These are phyloP conservation scores for Globisporangium heterothallicum DNA, from an alignment of 352 stramenopile species.

Conservation along the genomic window DNA sequence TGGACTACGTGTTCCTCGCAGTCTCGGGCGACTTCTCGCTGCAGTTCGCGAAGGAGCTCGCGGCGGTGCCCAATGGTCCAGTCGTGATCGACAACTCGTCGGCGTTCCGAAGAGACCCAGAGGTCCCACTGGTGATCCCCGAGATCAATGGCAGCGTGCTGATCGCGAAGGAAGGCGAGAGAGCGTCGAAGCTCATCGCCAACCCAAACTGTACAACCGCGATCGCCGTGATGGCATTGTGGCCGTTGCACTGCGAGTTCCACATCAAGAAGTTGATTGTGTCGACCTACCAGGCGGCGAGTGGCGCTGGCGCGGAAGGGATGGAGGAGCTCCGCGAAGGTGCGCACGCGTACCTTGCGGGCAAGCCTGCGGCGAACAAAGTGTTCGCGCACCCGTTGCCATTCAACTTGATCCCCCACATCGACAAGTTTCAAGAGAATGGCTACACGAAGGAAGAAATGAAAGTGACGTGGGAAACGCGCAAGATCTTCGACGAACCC, in stretches of 20 bases:
- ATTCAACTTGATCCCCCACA: conserved; percentile 99
- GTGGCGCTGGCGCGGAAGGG: conserved; percentile 85
- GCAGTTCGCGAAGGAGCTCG: conserved; percentile 92
- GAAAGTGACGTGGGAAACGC: conserved; percentile 98
- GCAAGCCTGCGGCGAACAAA: conserved; percentile 80
- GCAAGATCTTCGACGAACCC: conserved; percentile 95
- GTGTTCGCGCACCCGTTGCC: conserved; percentile 96
- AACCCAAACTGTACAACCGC: conserved; percentile 99
- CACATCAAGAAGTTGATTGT: conserved; percentile 94
- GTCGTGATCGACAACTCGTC: conserved; percentile 99
- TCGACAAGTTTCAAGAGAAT: conserved; percentile 99
- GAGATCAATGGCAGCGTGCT: conserved; percentile 94
- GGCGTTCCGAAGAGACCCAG: conserved; percentile 90
- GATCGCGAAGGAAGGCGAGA: conserved; percentile 35
- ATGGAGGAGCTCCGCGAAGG: conserved; percentile 95
- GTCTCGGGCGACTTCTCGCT: conserved; percentile 96
- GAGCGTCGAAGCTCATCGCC: conserved; percentile 91
- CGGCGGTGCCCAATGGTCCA: conserved; percentile 62
- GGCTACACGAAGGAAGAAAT: conserved; percentile 99
- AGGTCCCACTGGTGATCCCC: conserved; percentile 92
- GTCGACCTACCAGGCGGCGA: conserved; percentile 93
- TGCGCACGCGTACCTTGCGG: conserved; percentile 65
- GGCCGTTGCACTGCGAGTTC: conserved; percentile 95
- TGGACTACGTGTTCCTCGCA: conserved; percentile 97
- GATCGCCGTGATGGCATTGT: conserved; percentile 96